These are phyloP conservation scores for Puccinia polysora DNA, from an alignment of 1,284 basidiomycete species.

Conservation along the genomic window DNA sequence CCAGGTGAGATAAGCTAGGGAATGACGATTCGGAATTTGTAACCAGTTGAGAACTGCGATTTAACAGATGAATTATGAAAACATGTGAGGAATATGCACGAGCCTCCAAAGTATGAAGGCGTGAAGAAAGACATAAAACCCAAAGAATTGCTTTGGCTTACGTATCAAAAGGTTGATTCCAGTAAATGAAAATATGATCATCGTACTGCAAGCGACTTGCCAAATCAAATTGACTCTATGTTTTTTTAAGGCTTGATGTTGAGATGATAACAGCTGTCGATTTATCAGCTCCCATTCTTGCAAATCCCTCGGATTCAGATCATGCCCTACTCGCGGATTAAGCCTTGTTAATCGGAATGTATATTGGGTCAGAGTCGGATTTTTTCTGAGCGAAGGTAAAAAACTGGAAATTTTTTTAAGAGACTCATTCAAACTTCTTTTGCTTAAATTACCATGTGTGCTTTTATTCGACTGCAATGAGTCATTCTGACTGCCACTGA, in stretches of 20 bases:
- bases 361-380: neutral
- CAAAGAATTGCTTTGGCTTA: too few species aligned
- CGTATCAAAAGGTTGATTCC: neutral
- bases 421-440: too few species aligned
- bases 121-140: too few species aligned
- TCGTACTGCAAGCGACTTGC: neutral
- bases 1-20: slow-evolving; percentile 11
- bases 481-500: too few species aligned
- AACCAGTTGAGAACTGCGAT: neutral
- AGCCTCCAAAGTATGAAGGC: too few species aligned
- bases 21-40: slow-evolving; percentile 1
- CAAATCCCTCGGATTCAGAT: neutral
- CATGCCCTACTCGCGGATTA: too few species aligned
- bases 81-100: too few species aligned
- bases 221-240: slow-evolving; percentile 16
- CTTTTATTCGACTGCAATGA: too few species aligned
- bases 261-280: neutral
- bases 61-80: neutral
- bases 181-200: slow-evolving; percentile 1
- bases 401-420: too few species aligned
- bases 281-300: slow-evolving; percentile 12
- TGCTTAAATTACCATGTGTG: too few species aligned
- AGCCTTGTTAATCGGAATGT: too few species aligned
- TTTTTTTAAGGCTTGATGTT: slow-evolving; percentile 5
- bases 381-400: slow-evolving; percentile 9